Percentiles rank a stretch among this genome's conserved stretches.
Evolutionary conservation across 2,329 filamentous ascomycete genomes (phyloP).

Genomic region (Alternaria hordeiaustralica): DNA sequence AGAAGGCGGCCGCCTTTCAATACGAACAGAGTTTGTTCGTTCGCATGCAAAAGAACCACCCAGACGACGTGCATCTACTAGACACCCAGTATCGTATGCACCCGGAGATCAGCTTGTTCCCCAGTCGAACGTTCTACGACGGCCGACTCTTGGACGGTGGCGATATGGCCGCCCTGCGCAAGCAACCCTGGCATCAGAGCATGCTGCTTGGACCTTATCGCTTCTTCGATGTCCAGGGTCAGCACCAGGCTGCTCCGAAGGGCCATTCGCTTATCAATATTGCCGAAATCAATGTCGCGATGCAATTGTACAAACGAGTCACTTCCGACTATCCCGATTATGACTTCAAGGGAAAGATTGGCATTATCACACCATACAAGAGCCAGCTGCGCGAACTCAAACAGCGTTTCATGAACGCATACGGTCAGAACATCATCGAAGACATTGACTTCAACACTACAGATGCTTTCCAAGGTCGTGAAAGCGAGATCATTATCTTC

Average conservation of each 20-base stretch:
- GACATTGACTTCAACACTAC: conserved; percentile 98
- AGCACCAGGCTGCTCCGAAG: conserved; percentile 78
- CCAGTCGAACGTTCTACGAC: conserved; percentile 92
- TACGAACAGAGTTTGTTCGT: conserved; percentile 99
- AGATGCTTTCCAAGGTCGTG: conserved; percentile 95
- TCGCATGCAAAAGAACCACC: conserved; percentile 93
- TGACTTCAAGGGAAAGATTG: conserved; percentile 82
- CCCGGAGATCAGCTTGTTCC: conserved; percentile 91
- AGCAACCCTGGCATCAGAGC: conserved; percentile 84
- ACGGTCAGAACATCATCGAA: conserved; percentile 76
- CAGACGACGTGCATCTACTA: conserved; percentile 87
- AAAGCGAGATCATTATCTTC: conserved; percentile 98
- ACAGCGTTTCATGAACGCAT: conserved; percentile 72
- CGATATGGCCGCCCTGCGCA: conserved; percentile 78
- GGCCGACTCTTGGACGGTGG: conserved; percentile 82
- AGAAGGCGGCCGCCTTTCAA: conserved; percentile 87
- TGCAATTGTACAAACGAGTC: conserved; percentile 83
- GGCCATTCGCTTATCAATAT: conserved; percentile 91
- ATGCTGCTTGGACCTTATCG: conserved; percentile 86
- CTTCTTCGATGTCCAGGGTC: conserved; percentile 94
- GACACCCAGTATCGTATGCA: conserved; percentile 99
- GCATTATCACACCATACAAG: conserved; percentile 98
- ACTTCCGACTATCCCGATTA: conserved; percentile 71
- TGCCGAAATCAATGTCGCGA: conserved; percentile 83
- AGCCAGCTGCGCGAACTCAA: conserved; percentile 85